These are phyloP conservation scores for Neonectria faginata DNA, from an alignment of 2,329 filamentous ascomycete species.

Conservation along the genomic window DNA sequence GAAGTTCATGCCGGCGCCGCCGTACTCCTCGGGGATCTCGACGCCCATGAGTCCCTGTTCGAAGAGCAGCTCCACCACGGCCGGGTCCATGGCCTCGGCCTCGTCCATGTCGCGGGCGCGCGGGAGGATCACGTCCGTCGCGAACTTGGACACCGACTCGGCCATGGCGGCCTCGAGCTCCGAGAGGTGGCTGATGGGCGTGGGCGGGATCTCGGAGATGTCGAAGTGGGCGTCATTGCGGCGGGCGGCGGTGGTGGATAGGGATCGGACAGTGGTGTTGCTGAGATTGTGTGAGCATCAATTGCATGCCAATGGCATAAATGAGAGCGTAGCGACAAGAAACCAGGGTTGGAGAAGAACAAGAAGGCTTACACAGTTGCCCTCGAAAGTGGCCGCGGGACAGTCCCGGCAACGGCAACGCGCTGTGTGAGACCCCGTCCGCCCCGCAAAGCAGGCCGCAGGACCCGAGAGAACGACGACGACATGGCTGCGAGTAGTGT, in stretches of 20 bases:
- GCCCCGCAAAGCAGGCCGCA: slow-evolving; percentile 64
- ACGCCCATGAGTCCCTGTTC: slow-evolving; percentile 98
- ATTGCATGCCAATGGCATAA: slow-evolving; percentile 3
- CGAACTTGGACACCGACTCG: slow-evolving; percentile 91
- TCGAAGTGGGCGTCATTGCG: slow-evolving; percentile 61
- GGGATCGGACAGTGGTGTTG: slow-evolving; percentile 59
- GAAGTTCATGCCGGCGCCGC: slow-evolving; percentile 98
- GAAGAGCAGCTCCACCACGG: slow-evolving; percentile 90
- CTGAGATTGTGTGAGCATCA: slow-evolving; percentile 26
- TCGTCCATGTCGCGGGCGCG: slow-evolving; percentile 98
- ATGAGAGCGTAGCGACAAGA: background rate
- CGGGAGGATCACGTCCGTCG: slow-evolving; percentile 86
- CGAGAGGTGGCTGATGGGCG: slow-evolving; percentile 91
- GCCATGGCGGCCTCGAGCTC: slow-evolving; percentile 91
- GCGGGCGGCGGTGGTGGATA: slow-evolving; percentile 70
- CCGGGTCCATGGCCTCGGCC: slow-evolving; percentile 90
- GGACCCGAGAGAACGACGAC: slow-evolving; percentile 62
- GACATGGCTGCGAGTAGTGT: slow-evolving; percentile 43
- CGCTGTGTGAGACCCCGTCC: slow-evolving; percentile 53
- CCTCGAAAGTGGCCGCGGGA: slow-evolving; percentile 39
- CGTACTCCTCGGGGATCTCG: slow-evolving; percentile 97
- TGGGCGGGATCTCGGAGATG: slow-evolving; percentile 84
- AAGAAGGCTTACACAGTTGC: slow-evolving; percentile 43
- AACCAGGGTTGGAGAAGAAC: background rate
- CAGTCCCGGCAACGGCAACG: slow-evolving; percentile 36